Base-by-base conservation (phyloP, 2,329 filamentous ascomycete genomes). In the Trichophyton verrucosum region DNA sequence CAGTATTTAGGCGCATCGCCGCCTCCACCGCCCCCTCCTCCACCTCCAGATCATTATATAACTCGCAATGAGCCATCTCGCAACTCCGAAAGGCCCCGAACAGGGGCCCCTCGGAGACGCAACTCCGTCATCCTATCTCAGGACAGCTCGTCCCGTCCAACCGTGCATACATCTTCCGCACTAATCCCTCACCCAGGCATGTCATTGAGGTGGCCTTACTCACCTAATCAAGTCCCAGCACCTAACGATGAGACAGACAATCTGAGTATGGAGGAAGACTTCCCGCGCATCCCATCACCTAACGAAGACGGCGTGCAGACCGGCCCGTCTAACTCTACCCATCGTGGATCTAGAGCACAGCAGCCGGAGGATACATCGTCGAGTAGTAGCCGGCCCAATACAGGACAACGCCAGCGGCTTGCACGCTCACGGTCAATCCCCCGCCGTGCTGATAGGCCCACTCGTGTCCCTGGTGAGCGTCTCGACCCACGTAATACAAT, bases 111-210 rank as follows among this genome's bases (percentile, higher is more conserved):
- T 20, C 70, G 74, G 49, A 74, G 75, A 40, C 72, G 72, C 57
- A 69, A 68, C 22, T 75, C 76, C 44, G 68, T 77, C 53, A 68
- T 77, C 40, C 65, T 76, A 33, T 75, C 76, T 1, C 75, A 74
- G 47, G 68, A 66, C 51, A 68, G 66, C 59, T 38, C 44, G 11
- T 63, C 30, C 64, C 65, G 33, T 46, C 64, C 33, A 36, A 38
- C n/a, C 11, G 27, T 27, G 11, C 49, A 60, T 11, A 22, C 38
- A 3, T 67, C 63, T 60, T 63, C 69, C 40, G 60, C 66, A 49
- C 64, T 66, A 63, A 66, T 62, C 61, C 69, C 61, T 22, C 70
- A 72, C 53, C 68, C 74, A 4, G 71, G 64, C 55, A 66, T 73
- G 56, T 71, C 72, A 55, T 66, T 74, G 11, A 72, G 71, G 62